These are phyloP conservation scores for Strigomonas culicis DNA, from an alignment of 208 protist species.

Conservation along the genomic window DNA sequence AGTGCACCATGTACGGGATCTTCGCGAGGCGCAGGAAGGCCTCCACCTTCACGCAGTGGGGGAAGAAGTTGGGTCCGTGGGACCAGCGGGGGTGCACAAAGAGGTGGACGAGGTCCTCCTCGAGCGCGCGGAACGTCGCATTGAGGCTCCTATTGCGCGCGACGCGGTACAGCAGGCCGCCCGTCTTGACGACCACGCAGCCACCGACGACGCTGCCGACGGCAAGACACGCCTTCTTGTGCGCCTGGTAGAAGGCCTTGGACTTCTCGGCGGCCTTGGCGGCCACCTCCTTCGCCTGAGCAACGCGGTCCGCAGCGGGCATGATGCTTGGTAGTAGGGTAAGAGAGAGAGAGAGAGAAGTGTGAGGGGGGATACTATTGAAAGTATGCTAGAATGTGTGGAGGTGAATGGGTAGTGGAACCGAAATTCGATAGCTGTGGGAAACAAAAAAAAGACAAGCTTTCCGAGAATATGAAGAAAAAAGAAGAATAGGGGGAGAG, in stretches of 20 bases:
- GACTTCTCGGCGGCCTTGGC: constrained; percentile 11
- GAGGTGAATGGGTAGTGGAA: background rate
- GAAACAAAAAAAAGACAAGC: background rate
- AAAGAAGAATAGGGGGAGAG: constrained; percentile 2
- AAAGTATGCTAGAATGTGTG: background rate
- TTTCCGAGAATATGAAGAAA: background rate
- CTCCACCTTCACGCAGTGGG: constrained; percentile 64
- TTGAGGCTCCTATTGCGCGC: constrained; percentile 19
- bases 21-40: constrained; percentile 66
- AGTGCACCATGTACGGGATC: constrained; percentile 68
- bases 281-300: background rate
- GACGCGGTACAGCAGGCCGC: constrained; percentile 19
- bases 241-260: constrained; percentile 27
- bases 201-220: constrained; percentile 24
- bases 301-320: background rate
- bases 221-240: constrained; percentile 27
- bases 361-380: background rate
- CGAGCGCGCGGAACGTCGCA: constrained; percentile 32
- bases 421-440: background rate
- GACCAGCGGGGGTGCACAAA: constrained; percentile 69
- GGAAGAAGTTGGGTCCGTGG: constrained; percentile 65
- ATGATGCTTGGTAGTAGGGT: background rate
- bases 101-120: constrained; percentile 60
- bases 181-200: constrained; percentile 26
- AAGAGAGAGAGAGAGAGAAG: constrained; percentile 3